Base-by-base conservation (phyloP, 148 eudicot species). In the Rhododendron ovatum region DNA sequence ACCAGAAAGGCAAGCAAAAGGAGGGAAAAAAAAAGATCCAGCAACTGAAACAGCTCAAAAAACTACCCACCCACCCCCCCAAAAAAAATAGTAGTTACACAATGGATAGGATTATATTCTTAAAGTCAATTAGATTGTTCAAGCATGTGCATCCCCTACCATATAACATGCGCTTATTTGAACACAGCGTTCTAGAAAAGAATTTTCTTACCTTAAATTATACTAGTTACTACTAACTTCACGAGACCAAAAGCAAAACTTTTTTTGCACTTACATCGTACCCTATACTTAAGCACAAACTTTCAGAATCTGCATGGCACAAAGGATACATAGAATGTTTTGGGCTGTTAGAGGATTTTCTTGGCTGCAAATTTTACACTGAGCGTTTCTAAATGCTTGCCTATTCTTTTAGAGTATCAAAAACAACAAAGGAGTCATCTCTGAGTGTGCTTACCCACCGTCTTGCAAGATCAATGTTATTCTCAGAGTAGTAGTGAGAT, bases 391-490 rank as follows among this genome's bases (percentile, higher is more conserved):
- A 57, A 85, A 45, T 26, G 20, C 71, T 17, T 87, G 43, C 41
- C 8, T 77, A 26, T 76, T 22, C 20, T 18, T 5, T 53, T 24
- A 22, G 14, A 33, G 12, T 30, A 82, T 61, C 48, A 35, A 22
- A 35, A 47, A 43, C 35, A 73, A 14, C 20, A 10, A 65, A 81
- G 3, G 39, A 82, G 81, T 71, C 82, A 84, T 84, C 74, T 84
- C 35, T 81, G 50, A 84, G 51, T 41, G 93, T 94, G 93, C 96
- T 94, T 96, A 94, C 98, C 97, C 93, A 96, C 99, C 99, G 91
- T 94, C 99, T 88, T 88, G 99, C 99, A 84, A 82, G 65, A 83
- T 80, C 94, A 76, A 96, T 65, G 85, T 92, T 92, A 89, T 96
- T 95, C 85, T 96, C 98, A 9, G 93, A 81, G 86, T 95, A 96